Evolutionary conservation across 441 rosid genomes (phyloP), one percentile per base, ranked within the genome.

Genomic region (Euphorbia schlechtendalii): DNA sequence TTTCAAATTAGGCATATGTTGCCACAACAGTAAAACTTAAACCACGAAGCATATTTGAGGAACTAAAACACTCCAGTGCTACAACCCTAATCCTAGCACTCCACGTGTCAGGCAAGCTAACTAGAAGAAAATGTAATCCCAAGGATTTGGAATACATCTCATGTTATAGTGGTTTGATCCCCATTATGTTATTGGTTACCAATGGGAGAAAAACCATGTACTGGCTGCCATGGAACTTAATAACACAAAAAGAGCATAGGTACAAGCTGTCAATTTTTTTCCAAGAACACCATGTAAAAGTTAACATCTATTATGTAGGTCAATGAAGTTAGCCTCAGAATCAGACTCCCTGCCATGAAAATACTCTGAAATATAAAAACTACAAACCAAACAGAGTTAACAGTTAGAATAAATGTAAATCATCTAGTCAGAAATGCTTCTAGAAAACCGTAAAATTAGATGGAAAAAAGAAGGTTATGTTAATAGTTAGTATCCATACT

Each of bases 401-500:
- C 52, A 54, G 92, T 89, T 79, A 89, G 89, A 70, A 83, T 57
- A 76, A 68, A 70, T 46, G 76, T 58, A 77, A 71, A 71, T 72
- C 34, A 77, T 69, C 66, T 70, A 68, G 88, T 85, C 82, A 84
- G 89, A 61, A 83, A 83, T 81, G 77, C 81, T 80, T 80, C 77
- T 66, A 73, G 69, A 69, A 74, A 69, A 72, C 71, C 77, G 78
- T 73, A 86, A 80, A 83, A 87, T 86, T 85, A 83, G 88, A 84
- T 71, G 77, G 73, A 76, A 80, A 79, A 48, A 71, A 79, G 69
- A 87, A 76, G 74, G 98, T 95, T 88, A 88, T 86, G 99, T 95
- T 88, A 95, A 95, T 86, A 85, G 91, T 92, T 88, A 95, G 96
- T 86, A 89, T 87, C 83, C 98, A 69, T 95, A 92, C 99, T 87